Conservation (phyloP, 2,329 filamentous ascomycete genomes). For the Calonectria pseudoreteaudii region DNA sequence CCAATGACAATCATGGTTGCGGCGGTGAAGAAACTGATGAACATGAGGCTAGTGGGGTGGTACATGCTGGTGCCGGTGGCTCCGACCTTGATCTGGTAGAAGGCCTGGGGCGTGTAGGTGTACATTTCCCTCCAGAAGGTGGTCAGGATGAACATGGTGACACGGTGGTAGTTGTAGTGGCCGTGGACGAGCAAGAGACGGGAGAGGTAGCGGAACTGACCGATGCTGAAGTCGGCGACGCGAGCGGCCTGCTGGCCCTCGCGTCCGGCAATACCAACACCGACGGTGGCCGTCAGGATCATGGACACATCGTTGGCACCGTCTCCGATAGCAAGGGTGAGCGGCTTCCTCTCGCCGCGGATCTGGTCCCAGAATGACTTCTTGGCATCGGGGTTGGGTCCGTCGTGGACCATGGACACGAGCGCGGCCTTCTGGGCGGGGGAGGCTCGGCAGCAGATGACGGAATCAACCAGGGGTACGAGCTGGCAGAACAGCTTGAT, state of each 20-base stretch:
- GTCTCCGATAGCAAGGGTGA: conserved; percentile 93
- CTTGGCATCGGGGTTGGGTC: conserved; percentile 52
- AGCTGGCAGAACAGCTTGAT: conserved; percentile 79
- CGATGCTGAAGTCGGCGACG: conserved; percentile 91
- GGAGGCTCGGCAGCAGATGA: conserved; percentile 92
- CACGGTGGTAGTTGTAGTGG: conserved; percentile 90
- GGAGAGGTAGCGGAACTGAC: conserved; percentile 88
- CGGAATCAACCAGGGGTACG: conserved; percentile 85
- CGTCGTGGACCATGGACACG: conserved; percentile 81
- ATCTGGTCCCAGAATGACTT: conserved; percentile 47
- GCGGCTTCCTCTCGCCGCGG: conserved; percentile 38
- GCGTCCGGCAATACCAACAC: conserved; percentile 91
- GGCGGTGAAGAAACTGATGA: conserved; percentile 93
- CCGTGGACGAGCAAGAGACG: conserved; percentile 87
- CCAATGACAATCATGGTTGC: conserved; percentile 92
- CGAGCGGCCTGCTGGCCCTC: conserved; percentile 91
- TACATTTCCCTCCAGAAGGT: conserved; percentile 93
- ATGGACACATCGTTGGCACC: conserved; percentile 96
- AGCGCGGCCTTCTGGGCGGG: conserved; percentile 93
- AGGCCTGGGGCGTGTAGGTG: conserved; percentile 86
- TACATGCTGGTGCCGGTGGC: conserved; percentile 94
- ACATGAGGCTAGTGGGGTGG: conserved; percentile 75
- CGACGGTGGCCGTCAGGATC: conserved; percentile 89
- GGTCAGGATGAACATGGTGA: conserved; percentile 87
- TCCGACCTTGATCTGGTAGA: conserved; percentile 85